Evolutionary conservation across 805 yeast genomes (phyloP).

Genomic region (Kurtzmaniella fragi): DNA sequence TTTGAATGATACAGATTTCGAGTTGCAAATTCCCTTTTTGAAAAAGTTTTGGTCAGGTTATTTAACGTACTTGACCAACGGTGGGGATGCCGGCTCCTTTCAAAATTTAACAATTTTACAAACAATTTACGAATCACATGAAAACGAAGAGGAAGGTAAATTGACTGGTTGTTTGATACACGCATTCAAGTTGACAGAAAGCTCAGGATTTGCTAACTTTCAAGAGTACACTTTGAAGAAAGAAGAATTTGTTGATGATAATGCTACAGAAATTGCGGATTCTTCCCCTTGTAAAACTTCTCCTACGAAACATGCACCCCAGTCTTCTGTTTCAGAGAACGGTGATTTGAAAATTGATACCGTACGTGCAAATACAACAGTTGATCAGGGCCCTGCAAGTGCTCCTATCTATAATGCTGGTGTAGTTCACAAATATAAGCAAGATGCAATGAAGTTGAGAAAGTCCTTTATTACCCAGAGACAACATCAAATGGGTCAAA

Average conservation of each 20-base stretch:
- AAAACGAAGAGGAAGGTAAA: constrained; percentile 1
- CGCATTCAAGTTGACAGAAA: constrained; percentile 11
- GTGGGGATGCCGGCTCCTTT: constrained; percentile 14
- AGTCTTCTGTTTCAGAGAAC: background rate
- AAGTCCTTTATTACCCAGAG: too few species aligned
- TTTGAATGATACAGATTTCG: constrained; percentile 11
- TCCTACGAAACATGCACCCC: constrained; percentile 14
- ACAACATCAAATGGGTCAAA: too few species aligned
- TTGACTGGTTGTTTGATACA: constrained; percentile 21
- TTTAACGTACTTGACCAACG: constrained; percentile 29
- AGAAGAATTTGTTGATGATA: constrained; percentile 23
- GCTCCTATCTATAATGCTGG: constrained; percentile 33
- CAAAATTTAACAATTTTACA: constrained; percentile 24
- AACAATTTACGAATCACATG: constrained; percentile 19
- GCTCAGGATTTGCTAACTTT: constrained; percentile 1
- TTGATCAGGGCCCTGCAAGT: constrained; percentile 21
- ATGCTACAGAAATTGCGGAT: constrained; percentile 37
- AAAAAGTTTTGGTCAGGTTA: constrained; percentile 36
- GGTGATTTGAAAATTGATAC: constrained; percentile 14
- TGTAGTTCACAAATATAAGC: constrained; percentile 13
- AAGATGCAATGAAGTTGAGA: constrained; percentile 7
- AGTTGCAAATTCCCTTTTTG: constrained; percentile 32
- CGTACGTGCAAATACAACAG: constrained; percentile 8
- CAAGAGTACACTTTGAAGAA: background rate
- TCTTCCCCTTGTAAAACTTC: constrained; percentile 32